A percentile compares a stretch with the other conserved stretches of the same genome.
phyloP scores from a whole-genome alignment of 495 filamentous ascomycete genomes.

The Pyronema domesticum region DNA sequence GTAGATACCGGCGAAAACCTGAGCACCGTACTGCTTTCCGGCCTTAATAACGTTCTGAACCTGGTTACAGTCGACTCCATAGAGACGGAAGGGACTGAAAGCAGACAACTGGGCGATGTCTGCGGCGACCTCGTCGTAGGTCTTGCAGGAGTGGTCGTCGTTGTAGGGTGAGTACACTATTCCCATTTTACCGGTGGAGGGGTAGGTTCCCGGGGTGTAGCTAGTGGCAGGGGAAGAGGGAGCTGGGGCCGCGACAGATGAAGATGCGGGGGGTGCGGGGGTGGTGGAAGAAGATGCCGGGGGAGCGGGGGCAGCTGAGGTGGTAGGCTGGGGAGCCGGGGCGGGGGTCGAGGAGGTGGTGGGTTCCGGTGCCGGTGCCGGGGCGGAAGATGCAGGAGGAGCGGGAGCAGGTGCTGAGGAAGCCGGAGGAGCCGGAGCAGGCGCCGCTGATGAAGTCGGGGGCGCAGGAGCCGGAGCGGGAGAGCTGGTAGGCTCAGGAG shows the following conservation, averaged over 20 bases:
- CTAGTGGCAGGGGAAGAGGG: conserved; percentile 4
- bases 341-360: neutral
- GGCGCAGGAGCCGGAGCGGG: conserved; percentile 1
- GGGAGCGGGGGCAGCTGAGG: neutral
- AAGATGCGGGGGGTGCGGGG: conserved; percentile 3
- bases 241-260: conserved; percentile 4
- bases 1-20: conserved; percentile 58
- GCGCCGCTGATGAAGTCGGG: neutral
- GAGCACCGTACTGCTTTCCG: conserved; percentile 39
- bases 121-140: conserved; percentile 37
- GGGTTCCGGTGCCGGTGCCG: neutral
- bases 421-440: too few species aligned
- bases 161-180: conserved; percentile 65
- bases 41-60: conserved; percentile 40
- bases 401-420: neutral
- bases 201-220: conserved; percentile 4
- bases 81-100: conserved; percentile 52
- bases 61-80: conserved; percentile 66
- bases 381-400: neutral
- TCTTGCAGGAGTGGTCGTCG: conserved; percentile 46
- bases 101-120: conserved; percentile 39
- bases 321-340: neutral
- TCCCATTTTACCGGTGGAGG: conserved; percentile 29
- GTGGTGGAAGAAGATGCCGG: conserved; percentile 1
- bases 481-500: neutral